Evolutionary conservation across 140 eudicot species (phyloP), one percentile per base, ranked within the genome.

Genomic region (Eryngium alpinum): DNA sequence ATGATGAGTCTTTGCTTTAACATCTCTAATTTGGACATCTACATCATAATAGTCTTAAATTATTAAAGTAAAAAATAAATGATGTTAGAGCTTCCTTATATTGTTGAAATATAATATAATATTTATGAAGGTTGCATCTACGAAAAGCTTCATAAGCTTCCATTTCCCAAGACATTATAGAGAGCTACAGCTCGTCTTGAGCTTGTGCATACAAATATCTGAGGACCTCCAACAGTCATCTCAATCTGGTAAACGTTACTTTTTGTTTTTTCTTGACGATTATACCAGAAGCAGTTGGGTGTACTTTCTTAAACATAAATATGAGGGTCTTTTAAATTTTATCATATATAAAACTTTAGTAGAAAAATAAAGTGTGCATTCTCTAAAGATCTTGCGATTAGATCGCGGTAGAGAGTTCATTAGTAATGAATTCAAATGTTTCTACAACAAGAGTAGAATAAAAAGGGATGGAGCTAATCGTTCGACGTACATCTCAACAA

Each of bases 1-100:
- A 6, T 18, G 71, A 83, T 65, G 28, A 14, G 21, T 82, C 72
- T 0, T 9, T 22, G 0, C 16, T 83, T 3, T 83, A 78, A 77
- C 82, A 77, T 65, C 66, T 79, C 59, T 72, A 80, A 60, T 84
- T 70, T 60, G 81, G 60, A 0, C 84, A 84, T 60, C 21, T 84
- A 7, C 44, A 79, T 59, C 31, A 19, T 27, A 62, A 59, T 59
- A 27, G 66, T 27, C 24, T 59, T 9, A 59, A 59, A 59, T 59
- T 59, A 59, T 59, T 59, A 59, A 18, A 59, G 10, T 11, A 1
- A 59, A 59, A 18, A 34, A 69, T 7, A 84, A 21, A 84, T 80
- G 84, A 77, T 84, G 27, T 19, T 79, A 27, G 83, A 77, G 13
- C 29, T 84, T 16, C 83, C 77, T 12, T 10, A 18, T 3, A 84